Base-by-base conservation (phyloP, 2,329 filamentous ascomycete genomes). In the Alternaria viburni region DNA sequence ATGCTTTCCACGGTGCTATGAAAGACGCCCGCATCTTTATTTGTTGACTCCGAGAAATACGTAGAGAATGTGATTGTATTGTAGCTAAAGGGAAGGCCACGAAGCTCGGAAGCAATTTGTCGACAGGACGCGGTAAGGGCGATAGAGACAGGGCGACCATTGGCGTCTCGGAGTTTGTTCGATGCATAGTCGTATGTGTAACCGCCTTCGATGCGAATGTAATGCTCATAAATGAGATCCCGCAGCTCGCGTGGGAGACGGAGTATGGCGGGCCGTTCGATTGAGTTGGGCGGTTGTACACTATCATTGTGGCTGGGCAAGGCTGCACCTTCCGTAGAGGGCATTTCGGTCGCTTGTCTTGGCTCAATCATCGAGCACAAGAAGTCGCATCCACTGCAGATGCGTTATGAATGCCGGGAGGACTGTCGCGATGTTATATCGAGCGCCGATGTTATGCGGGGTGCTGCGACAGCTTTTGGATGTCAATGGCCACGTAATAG, bases 221-320 rank as follows among this genome's bases (percentile, higher is more conserved):
- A 68, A 26, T 64, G 32, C 2, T 23, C 26, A 19, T 69, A 69
- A 10, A 69, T 62, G 8, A 52, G 46, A 17, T 69, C 57, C 7
- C 64, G 64, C 1, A 69, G 47, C 30, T 69, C 66, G 23, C 61
- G 64, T 2, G 66, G 59, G 1, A 69, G 49, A 4, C 43, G 6
- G 25, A 30, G 49, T 5, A 32, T 21, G 30, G 30, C 6, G 6
- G 30, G 12, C 30, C 12, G 28, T 32, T 3, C 12, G 5, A 2
- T 13, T 6, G 12, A 7, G 28, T 32, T 13, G 5, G 28, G 12
- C 6, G 28, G 12, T 32, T 32, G 28, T 2, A 30, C 28, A 30
- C 5, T 5, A 30, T 30, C 28, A 2, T 30, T 30, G 12, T 5
- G 3, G 28, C 28, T 30, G 28, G 28, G 28, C 28, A 30, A 5